These are phyloP conservation scores for Coprinellus micaceus DNA, from an alignment of 768 basidiomycete species.

Conservation along the genomic window DNA sequence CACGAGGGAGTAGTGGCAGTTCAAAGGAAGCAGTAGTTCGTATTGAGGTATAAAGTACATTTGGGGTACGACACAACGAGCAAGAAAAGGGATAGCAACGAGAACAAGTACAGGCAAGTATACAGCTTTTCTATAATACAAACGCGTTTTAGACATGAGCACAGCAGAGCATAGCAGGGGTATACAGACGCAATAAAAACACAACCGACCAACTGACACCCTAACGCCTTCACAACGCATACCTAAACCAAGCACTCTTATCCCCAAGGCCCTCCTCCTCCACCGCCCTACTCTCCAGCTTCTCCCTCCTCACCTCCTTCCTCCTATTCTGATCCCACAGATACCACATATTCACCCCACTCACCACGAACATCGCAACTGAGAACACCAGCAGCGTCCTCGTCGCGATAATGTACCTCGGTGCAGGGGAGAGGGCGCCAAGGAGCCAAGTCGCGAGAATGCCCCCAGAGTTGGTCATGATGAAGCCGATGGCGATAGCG, in stretches of 20 bases:
- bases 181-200: too few relatives aligned
- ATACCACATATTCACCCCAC: constrained; percentile 36
- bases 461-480: constrained; percentile 56
- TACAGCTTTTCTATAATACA: too few relatives aligned
- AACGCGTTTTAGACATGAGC: too few relatives aligned
- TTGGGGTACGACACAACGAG: too few relatives aligned
- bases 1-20: too few relatives aligned
- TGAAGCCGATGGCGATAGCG: constrained; percentile 52
- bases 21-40: too few relatives aligned
- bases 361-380: constrained; percentile 34
- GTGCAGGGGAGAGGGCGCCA: constrained; percentile 46
- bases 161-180: too few relatives aligned
- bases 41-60: too few relatives aligned
- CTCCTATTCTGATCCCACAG: constrained; percentile 41
- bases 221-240: constrained; percentile 39
- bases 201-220: too few relatives aligned
- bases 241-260: constrained; percentile 51
- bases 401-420: constrained; percentile 48
- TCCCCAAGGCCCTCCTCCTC: constrained; percentile 40
- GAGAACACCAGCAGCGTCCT: constrained; percentile 39
- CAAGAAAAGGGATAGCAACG: too few relatives aligned
- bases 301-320: constrained; percentile 37
- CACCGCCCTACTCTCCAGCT: constrained; percentile 31
- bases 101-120: too few relatives aligned
- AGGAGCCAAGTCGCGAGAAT: constrained; percentile 62